A percentile compares a stretch with the other conserved stretches of the same genome.
Conservation (phyloP, 73 alveolate genomes). For the Paramecium sonneborni region DNA sequence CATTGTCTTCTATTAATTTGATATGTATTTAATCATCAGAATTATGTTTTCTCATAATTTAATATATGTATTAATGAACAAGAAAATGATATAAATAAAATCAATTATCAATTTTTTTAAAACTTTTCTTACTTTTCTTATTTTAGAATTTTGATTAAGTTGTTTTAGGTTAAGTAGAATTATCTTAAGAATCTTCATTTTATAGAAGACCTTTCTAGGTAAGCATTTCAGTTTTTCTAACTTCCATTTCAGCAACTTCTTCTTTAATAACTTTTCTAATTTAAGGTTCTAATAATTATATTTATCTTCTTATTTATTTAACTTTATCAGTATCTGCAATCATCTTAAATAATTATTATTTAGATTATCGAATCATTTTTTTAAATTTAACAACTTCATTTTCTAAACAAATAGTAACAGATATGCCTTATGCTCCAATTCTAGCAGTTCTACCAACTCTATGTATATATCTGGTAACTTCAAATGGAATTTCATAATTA, state of each 20-base stretch:
- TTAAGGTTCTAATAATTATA: conserved; percentile 71
- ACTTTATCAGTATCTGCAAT: conserved; percentile 49
- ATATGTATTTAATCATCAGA: background rate
- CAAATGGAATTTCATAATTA: conserved; percentile 96
- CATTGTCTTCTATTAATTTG: background rate
- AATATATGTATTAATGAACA: background rate
- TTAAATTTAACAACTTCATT: conserved; percentile 87
- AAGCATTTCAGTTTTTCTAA: conserved; percentile 84
- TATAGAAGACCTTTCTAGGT: conserved; percentile 77
- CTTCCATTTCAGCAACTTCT: conserved; percentile 88
- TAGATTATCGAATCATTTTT: conserved; percentile 64
- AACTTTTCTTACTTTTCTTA: too few relatives aligned
- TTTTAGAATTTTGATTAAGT: background rate
- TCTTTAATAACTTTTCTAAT: conserved; percentile 77
- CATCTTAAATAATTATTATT: conserved; percentile 40
- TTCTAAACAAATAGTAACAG: conserved; percentile 95
- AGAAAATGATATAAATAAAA: too few relatives aligned
- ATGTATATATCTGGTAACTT: conserved; percentile 94
- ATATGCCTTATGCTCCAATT: conserved; percentile 95
- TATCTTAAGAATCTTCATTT: background rate
- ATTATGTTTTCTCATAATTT: background rate
- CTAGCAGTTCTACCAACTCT: conserved; percentile 99
- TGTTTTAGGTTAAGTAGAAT: background rate
- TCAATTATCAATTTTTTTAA: background rate
- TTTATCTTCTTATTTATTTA: conserved; percentile 10